Evolutionary conservation across 495 filamentous ascomycete species (phyloP).

Genomic region (Hypoxylon intermedium): DNA sequence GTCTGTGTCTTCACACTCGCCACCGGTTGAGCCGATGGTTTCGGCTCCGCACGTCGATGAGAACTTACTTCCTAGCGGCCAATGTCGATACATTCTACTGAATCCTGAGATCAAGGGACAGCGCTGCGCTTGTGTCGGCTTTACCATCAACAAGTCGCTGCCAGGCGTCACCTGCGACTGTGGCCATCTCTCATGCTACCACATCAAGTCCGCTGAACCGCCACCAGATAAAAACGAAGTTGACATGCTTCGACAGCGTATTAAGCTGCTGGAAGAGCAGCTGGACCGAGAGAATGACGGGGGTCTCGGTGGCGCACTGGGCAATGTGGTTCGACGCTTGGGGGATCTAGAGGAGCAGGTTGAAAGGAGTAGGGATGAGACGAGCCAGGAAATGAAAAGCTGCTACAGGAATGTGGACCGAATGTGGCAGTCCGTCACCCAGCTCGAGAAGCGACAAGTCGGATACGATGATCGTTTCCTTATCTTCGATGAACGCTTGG

Average conservation of each 20-base stretch:
- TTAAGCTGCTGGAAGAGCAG: conserved; percentile 57
- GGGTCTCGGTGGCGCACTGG: conserved; percentile 43
- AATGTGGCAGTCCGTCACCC: conserved; percentile 57
- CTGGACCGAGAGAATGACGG: conserved; percentile 52
- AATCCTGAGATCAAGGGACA: conserved; percentile 61
- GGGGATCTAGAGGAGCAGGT: conserved; percentile 59
- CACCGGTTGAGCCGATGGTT: conserved; percentile 27
- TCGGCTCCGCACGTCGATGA: conserved; percentile 44
- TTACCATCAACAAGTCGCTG: conserved; percentile 58
- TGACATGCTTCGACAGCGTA: conserved; percentile 54
- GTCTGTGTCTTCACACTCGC: conserved; percentile 38
- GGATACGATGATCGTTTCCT: conserved; percentile 56
- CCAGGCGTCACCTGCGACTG: conserved; percentile 61
- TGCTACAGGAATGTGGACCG: conserved; percentile 59
- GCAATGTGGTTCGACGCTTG: conserved; percentile 50
- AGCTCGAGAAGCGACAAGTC: conserved; percentile 50
- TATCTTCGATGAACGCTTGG: conserved; percentile 52
- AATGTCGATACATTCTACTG: conserved; percentile 63
- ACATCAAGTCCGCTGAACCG: conserved; percentile 52
- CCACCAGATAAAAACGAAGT: conserved; percentile 53
- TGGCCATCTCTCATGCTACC: conserved; percentile 63
- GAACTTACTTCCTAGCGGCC: conserved; percentile 56
- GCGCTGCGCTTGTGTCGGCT: conserved; percentile 62
- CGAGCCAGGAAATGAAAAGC: conserved; percentile 55
- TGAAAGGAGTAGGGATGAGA: conserved; percentile 58